A percentile compares a stretch with the other conserved stretches of the same genome.
Conservation (phyloP, 208 protist species). For the Plasmodiophora brassicae region DNA sequence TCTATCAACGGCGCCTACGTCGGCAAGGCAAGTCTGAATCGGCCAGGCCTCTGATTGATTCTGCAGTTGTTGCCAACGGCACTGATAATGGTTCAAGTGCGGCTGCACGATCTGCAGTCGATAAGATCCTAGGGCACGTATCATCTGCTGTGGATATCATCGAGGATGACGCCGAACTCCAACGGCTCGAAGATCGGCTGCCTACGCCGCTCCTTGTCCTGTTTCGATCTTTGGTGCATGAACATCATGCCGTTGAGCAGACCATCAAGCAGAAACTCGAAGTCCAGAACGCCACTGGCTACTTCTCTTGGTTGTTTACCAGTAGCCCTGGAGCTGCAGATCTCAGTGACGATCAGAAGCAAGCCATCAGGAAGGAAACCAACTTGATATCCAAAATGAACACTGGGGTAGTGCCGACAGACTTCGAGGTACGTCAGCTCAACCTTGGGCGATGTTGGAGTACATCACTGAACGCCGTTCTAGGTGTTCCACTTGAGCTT, state of each 20-base stretch:
- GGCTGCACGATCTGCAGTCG: too few relatives aligned
- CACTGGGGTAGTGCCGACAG: neutral
- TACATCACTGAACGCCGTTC: too few relatives aligned
- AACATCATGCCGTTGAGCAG: neutral
- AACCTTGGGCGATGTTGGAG: too few relatives aligned
- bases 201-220: neutral
- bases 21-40: neutral
- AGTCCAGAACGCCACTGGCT: neutral
- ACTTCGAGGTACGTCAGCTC: constrained; percentile 17
- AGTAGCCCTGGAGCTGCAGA: neutral
- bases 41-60: neutral
- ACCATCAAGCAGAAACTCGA: constrained; percentile 1
- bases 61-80: too few relatives aligned
- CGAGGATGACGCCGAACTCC: neutral
- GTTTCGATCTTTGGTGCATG: neutral
- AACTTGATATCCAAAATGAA: neutral
- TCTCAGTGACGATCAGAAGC: constrained; percentile 10
- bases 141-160: neutral
- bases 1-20: neutral
- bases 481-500: neutral
- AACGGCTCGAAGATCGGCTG: neutral
- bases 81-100: too few relatives aligned
- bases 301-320: constrained; percentile 7
- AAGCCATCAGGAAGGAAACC: neutral
- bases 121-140: neutral